A percentile compares a stretch with the other conserved stretches of the same genome.
Evolutionary conservation across 768 basidiomycete genomes (phyloP).

Genomic region (Leccinum variicolor): DNA sequence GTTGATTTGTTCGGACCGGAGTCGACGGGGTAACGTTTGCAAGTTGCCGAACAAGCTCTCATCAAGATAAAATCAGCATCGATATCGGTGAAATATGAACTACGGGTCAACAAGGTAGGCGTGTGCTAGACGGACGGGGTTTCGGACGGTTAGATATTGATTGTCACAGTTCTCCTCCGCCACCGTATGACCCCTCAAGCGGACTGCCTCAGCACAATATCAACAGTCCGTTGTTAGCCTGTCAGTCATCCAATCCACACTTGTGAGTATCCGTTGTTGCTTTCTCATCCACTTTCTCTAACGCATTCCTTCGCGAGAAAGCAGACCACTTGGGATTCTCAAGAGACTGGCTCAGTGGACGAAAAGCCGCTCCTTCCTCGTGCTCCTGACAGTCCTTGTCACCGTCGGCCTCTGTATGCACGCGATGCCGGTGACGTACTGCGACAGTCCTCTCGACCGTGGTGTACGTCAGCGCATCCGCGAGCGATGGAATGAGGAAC

Average conservation of each 20-base stretch:
- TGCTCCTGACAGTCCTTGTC: not conserved
- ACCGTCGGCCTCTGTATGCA: not conserved
- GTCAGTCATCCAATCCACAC: not conserved
- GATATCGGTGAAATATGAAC: not conserved
- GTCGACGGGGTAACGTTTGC: not conserved
- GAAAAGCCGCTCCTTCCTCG: not conserved
- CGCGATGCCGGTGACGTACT: not conserved
- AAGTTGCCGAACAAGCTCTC: not conserved
- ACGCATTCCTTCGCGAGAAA: not conserved
- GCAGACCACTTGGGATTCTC: not conserved
- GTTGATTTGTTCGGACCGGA: not conserved
- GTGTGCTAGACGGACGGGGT: not conserved
- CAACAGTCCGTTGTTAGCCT: not conserved
- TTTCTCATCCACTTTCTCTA: not conserved
- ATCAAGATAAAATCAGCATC: not conserved
- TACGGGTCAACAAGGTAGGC: not conserved
- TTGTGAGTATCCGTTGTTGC: not conserved
- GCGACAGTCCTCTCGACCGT: slow-evolving; percentile 12
- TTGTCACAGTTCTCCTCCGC: not conserved
- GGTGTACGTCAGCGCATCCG: slow-evolving; percentile 20
- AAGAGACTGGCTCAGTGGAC: not conserved
- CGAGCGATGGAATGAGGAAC: slow-evolving; percentile 19
- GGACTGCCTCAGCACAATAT: not conserved
- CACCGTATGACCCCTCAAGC: not conserved
- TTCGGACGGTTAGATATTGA: not conserved